These are phyloP conservation scores for Phalaenopsis hybrid DNA, from an alignment of 116 monocot species.

Conservation along the genomic window DNA sequence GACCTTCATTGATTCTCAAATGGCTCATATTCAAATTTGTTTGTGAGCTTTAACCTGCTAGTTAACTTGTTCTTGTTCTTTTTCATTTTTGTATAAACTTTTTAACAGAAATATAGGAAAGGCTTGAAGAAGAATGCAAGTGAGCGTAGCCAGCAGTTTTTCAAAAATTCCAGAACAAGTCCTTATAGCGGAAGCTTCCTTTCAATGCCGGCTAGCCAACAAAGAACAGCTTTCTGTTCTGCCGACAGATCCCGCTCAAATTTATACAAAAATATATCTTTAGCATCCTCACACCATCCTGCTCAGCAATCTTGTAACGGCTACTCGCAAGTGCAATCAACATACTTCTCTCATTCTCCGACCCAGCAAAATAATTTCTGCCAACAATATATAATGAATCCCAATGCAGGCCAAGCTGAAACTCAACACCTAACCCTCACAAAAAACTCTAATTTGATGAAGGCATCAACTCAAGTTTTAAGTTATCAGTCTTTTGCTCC, in stretches of 20 bases:
- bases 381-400: conserved; percentile 5
- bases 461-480: background rate
- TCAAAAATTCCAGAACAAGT: background rate
- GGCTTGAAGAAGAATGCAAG: conserved; percentile 17
- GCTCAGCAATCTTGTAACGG: conserved; percentile 4
- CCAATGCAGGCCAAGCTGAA: conserved; percentile 4
- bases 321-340: background rate
- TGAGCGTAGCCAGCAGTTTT: conserved; percentile 1
- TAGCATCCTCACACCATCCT: background rate
- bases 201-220: background rate
- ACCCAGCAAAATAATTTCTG: conserved; percentile 6
- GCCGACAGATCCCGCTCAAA: background rate
- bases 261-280: background rate
- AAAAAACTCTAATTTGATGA: background rate
- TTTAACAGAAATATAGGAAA: conserved; percentile 20
- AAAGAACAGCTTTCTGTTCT: background rate
- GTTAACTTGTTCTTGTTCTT: background rate
- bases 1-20: background rate
- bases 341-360: background rate
- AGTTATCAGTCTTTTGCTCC: conserved; percentile 6
- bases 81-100: background rate
- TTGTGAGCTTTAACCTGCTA: no score
- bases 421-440: background rate
- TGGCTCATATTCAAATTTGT: background rate
- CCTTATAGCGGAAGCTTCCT: background rate